Evolutionary conservation across 306 rosid genomes (phyloP), one percentile per base, ranked within the genome.

Genomic region (Purshia tridentata): DNA sequence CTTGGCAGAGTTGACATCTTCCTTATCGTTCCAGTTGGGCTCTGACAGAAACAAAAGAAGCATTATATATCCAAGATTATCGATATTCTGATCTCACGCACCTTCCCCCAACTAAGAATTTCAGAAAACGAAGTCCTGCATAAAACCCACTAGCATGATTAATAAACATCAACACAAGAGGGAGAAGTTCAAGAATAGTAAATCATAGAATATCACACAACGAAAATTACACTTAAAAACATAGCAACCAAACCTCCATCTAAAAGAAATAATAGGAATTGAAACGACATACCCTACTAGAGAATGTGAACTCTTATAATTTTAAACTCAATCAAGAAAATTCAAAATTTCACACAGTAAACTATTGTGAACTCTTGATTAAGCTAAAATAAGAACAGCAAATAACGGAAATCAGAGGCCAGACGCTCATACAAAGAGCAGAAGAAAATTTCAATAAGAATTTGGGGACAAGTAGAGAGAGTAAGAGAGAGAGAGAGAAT

Each of bases 21-120:
- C 73, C 47, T 62, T 69, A 48, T 82, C 81, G 46, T 76, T 73
- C 82, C 82, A 83, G 35, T 7, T 69, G 48, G 92, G 90, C 77
- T 88, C 93, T 2, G 79, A 63, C 74, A 91, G 73, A 75, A 86
- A 88, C 83, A 91, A 72, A 66, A 72, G 58, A 19, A 91, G 81
- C 96, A 89, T 89, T 73, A 37, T 76, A 54, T 59, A 5, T 8
- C 75, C 47, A 39, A 29, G 58, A 7, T 9, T 29, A 60, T 18
- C 9, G 50, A 73, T 3, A 4, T 59, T 5, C 65, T 59, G 19
- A 35, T 10, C 44, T 59, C 45, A 59, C 35, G 45, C 45, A 35
- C 46, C 51, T 62, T 45, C 20, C 3, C 39, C 69, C 57, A 60
- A 42, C 57, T 9, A 49, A 15, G 3, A 10, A 11, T 57, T 22